Percentiles rank a stretch among this genome's conserved stretches.
Conservation (phyloP, 1,139 yeast species). For the Candida anutae region DNA sequence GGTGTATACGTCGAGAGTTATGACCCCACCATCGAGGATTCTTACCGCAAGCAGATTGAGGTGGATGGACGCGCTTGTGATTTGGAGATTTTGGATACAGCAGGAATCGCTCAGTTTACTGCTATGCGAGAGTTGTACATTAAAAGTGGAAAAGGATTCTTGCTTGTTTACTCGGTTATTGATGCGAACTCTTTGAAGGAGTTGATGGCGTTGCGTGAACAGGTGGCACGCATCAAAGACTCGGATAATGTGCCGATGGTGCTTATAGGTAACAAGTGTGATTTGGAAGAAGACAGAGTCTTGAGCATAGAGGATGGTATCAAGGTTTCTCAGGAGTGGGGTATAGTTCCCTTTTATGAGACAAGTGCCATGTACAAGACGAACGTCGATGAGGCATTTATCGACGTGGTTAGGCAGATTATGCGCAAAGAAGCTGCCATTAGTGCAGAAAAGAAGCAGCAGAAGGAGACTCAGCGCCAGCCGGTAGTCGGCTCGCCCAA, state of each 20-base stretch:
- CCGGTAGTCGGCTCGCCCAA: conserved; percentile 4
- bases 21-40: conserved; percentile 48
- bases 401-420: conserved; percentile 83
- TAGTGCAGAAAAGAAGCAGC: conserved; percentile 41
- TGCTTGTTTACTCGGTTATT: conserved; percentile 84
- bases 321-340: conserved; percentile 77
- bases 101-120: conserved; percentile 47
- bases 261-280: conserved; percentile 83
- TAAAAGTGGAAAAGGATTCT: conserved; percentile 21
- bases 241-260: conserved; percentile 75
- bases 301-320: conserved; percentile 77
- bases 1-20: conserved; percentile 46
- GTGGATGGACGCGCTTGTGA: conserved; percentile 90
- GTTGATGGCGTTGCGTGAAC: conserved; percentile 74
- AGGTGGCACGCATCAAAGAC: conserved; percentile 84
- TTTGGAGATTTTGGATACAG: conserved; percentile 53
- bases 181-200: conserved; percentile 82
- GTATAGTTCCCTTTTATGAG: conserved; percentile 85
- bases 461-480: conserved; percentile 32
- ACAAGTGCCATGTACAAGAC: conserved; percentile 88
- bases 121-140: conserved; percentile 68
- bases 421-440: conserved; percentile 62
- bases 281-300: conserved; percentile 67
- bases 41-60: conserved; percentile 85
- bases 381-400: conserved; percentile 85